These are phyloP conservation scores for Aureobasidium sp. DNA, from an alignment of 2,329 filamentous ascomycete genomes.

Conservation along the genomic window DNA sequence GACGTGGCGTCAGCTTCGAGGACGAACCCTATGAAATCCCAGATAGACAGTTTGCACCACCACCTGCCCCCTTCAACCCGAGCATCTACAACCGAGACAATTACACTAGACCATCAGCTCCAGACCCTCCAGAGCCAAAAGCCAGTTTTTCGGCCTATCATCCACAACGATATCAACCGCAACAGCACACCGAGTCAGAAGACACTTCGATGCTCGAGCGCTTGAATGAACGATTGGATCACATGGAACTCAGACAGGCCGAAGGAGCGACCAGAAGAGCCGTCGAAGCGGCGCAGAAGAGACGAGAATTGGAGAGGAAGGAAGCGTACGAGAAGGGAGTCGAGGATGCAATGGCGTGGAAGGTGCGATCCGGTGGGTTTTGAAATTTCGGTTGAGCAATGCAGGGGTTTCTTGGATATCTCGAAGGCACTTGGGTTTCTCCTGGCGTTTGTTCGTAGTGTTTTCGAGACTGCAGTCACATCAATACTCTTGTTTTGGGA, in stretches of 20 bases:
- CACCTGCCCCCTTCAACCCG: neutral
- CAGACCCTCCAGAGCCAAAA: neutral
- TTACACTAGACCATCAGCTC: neutral
- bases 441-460: too few species aligned
- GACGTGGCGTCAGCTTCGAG: neutral
- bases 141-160: neutral
- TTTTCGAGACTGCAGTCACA: neutral
- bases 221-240: neutral
- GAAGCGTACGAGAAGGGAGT: conserved; percentile 4
- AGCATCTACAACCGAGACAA: neutral
- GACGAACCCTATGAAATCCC: neutral
- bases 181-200: neutral
- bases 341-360: conserved; percentile 5
- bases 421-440: neutral
- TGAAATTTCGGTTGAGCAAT: neutral
- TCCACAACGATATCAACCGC: neutral
- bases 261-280: neutral
- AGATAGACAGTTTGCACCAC: neutral
- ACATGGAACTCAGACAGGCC: neutral
- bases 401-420: too few species aligned
- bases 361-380: neutral
- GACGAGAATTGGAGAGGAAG: neutral
- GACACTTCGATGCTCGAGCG: neutral
- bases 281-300: neutral
- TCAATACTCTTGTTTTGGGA: neutral